Evolutionary conservation across 2,329 filamentous ascomycete species (phyloP).

Genomic region (Aspergillus persii): DNA sequence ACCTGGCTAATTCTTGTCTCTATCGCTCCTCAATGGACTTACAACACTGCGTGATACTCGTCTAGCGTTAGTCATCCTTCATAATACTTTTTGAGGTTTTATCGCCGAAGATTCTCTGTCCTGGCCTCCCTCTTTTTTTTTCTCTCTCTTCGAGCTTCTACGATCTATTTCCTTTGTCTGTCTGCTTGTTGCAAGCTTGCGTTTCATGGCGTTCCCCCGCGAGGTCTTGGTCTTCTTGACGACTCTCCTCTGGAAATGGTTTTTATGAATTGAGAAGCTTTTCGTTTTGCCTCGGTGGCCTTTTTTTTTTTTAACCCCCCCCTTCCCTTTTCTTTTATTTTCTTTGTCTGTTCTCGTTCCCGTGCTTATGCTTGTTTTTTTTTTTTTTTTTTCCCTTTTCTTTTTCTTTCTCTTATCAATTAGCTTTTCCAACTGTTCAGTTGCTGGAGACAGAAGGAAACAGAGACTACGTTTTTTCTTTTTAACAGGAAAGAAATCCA

Average conservation of each 20-base stretch:
- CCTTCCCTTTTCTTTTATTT: not conserved
- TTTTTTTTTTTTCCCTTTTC: not conserved
- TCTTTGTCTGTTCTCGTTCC: not conserved
- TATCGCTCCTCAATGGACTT: slow-evolving; percentile 7
- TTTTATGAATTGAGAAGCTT: slow-evolving; percentile 19
- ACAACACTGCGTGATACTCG: slow-evolving; percentile 8
- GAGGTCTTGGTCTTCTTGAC: slow-evolving; percentile 10
- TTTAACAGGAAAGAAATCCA: too few relatives aligned
- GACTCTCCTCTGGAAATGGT: slow-evolving; percentile 11
- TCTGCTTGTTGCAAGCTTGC: slow-evolving; percentile 1
- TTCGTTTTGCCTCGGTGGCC: not conserved
- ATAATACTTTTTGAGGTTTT: slow-evolving; percentile 9
- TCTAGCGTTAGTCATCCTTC: slow-evolving; percentile 16
- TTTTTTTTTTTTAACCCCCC: not conserved
- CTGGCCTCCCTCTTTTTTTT: slow-evolving; percentile 5
- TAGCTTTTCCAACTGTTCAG: not conserved
- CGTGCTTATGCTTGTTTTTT: not conserved
- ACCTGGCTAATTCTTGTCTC: slow-evolving; percentile 17
- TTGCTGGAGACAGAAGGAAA: not conserved
- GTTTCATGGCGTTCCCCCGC: slow-evolving; percentile 16
- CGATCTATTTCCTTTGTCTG: slow-evolving; percentile 19
- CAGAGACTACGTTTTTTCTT: too few relatives aligned
- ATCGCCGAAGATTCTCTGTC: slow-evolving; percentile 4
- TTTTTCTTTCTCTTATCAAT: not conserved
- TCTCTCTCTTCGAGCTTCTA: slow-evolving; percentile 8